Conservation (phyloP, 768 basidiomycete genomes). For the Amyloporia xantha region DNA sequence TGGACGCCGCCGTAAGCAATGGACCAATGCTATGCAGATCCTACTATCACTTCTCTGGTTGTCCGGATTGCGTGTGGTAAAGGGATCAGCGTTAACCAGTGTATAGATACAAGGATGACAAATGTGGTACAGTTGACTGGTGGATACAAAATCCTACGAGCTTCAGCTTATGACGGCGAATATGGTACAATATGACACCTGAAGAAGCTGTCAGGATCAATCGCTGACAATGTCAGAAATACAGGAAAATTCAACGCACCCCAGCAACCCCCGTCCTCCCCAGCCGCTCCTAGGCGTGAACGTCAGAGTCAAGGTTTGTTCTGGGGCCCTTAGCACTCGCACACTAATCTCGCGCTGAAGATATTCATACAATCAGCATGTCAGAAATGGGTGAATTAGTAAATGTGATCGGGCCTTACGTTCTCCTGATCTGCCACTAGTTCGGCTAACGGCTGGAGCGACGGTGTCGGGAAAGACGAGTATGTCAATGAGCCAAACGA, state of each 20-base stretch:
- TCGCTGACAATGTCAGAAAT: not conserved
- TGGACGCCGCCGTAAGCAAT: too few species aligned
- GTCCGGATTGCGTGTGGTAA: too few species aligned
- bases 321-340: constrained; percentile 45
- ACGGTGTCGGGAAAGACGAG: constrained; percentile 42
- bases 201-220: not conserved
- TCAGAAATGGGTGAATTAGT: too few species aligned
- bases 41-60: too few species aligned
- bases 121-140: too few species aligned
- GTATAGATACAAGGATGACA: too few species aligned
- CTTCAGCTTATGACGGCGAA: too few species aligned
- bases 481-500: constrained; percentile 64
- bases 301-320: constrained; percentile 27
- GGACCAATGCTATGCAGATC: too few species aligned
- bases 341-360: constrained; percentile 52
- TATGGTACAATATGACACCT: constrained; percentile 20
- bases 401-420: too few species aligned
- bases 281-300: constrained; percentile 42
- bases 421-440: constrained; percentile 77
- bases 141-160: too few species aligned
- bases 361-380: too few species aligned
- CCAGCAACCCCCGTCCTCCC: constrained; percentile 84
- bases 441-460: constrained; percentile 62
- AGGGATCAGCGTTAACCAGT: too few species aligned
- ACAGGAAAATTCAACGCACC: constrained; percentile 39